Base-by-base conservation (phyloP, 169 alveolate species). In the Plasmodium vivax region DNA sequence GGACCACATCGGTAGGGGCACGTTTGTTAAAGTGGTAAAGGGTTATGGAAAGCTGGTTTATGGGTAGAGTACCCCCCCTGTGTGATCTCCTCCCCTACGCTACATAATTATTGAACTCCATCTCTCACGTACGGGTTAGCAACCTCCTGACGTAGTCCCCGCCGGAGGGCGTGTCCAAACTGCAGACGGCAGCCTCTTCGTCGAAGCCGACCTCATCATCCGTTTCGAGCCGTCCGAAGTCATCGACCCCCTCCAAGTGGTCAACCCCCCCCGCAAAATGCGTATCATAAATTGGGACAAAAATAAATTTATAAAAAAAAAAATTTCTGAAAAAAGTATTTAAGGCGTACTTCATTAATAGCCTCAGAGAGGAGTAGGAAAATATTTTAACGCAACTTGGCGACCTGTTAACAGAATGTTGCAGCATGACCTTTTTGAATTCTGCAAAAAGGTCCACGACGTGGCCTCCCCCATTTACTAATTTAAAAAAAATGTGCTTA, bases 361-460 rank as follows among this genome's bases (percentile, higher is more conserved):
- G 16, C n/a, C 68, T 58, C 12, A 45, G 43, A 5, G 88, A 87
- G 32, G 94, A 56, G 73, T 77, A 87, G 2, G 94, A 87, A 87
- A 87, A 87, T 34, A 87, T 43, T 38, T 87, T 87, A 5, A 87
- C 81, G 77, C 32, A 79, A 87, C 81, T 10, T 34, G 94, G 94
- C 23, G 72, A 9, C 47, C 94, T 87, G 36, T 87, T 87, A 16
- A 87, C 58, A 1, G 88, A 87, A 87, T 87, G 94, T 8, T 27
- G 62, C 54, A 87, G 12, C 74, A 87, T 77, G 19, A 87, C 81
- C 45, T 87, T 54, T 87, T 87, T 87, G 32, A 77, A 87, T 14
- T 87, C 30, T 77, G 82, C 77, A 77, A 87, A 87, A 87, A 87
- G 72, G 30, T 87, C 71, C 41, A 56, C 82, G 36, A 87, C 45